Evolutionary conservation across 805 yeast species (phyloP), one percentile per base, ranked within the genome.

Genomic region (Ogataea wickerhamii): DNA sequence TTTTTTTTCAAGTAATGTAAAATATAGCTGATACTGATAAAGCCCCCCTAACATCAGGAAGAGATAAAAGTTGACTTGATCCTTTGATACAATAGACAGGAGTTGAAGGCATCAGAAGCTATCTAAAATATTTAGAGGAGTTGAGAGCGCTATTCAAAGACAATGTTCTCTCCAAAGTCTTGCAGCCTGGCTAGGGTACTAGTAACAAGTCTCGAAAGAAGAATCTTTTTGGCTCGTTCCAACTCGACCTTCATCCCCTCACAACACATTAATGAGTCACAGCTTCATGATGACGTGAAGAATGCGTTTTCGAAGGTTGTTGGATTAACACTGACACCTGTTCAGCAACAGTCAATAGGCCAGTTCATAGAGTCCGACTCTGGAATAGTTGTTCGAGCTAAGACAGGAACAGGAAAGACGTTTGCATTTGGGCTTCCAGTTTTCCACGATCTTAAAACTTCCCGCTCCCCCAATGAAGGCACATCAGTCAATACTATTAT

Each of bases 371-470:
- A 68, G 27, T 66, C 71, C n/a, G 59, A 68, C 13, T 63, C 67
- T 22, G 89, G 91, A 47, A 68, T 87, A 29, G 87, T 88, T 17
- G 88, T 87, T 26, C 73, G 95, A 53, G 96, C 97, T 19, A 87
- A 87, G 60, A 88, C 97, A 3, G 97, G 97, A 58, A 88, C 97
- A 2, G 97, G 97, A 54, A 88, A 88, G 60, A 88, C 97, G 0
- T 77, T 85, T 45, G 94, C 96, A 0, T 88, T 87, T 60, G 82
- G 89, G 43, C 68, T 89, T 29, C 96, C 96, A 2, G 65, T 85
- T 10, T 64, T 87, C 32, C 83, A 87, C 55, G 73, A 76, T 32
- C 63, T 72, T 41, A 47, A 66, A 48, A 22, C 36, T 8, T 12
- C 41, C 7, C 51, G 48, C 10, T 52, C 56, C 26, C 36, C 45